Percentiles rank a stretch among this genome's conserved stretches.
Evolutionary conservation across 2,329 filamentous ascomycete genomes (phyloP).

Genomic region (Simplicillium sp.): DNA sequence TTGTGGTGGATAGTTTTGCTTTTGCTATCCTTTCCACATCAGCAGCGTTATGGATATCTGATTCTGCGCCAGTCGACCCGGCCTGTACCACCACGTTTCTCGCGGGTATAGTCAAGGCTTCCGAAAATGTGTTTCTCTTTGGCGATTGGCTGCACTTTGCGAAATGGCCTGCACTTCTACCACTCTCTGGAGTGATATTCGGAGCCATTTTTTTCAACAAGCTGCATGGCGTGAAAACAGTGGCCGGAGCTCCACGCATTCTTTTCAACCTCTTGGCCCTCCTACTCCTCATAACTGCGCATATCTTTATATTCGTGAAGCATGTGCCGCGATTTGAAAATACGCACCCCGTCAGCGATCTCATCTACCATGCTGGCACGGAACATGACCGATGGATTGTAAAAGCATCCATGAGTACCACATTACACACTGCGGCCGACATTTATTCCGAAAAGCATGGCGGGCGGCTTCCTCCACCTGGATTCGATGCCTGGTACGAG

Average conservation of each 20-base stretch:
- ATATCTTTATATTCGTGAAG: slow-evolving; percentile 25
- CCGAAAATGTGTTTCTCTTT: slow-evolving; percentile 23
- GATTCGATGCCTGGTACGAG: slow-evolving; percentile 78
- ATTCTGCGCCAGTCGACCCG: slow-evolving; percentile 33
- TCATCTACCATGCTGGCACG: slow-evolving; percentile 38
- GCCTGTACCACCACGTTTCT: slow-evolving; percentile 32
- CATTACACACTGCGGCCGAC: slow-evolving; percentile 32
- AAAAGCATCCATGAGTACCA: slow-evolving; percentile 35
- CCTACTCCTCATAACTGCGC: slow-evolving; percentile 23
- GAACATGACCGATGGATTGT: slow-evolving; percentile 39
- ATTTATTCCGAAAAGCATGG: slow-evolving; percentile 44
- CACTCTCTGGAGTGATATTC: slow-evolving; percentile 16
- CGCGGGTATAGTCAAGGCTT: slow-evolving; percentile 25
- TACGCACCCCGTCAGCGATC: slow-evolving; percentile 36
- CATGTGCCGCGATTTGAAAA: slow-evolving; percentile 16
- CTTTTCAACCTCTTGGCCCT: slow-evolving; percentile 28
- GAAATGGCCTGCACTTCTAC: slow-evolving; percentile 22
- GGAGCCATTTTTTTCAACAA: slow-evolving; percentile 7
- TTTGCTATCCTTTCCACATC: slow-evolving; percentile 35
- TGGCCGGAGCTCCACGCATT: neutral
- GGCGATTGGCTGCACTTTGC: slow-evolving; percentile 37
- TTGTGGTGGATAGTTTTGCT: slow-evolving; percentile 36
- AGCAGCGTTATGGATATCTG: slow-evolving; percentile 34
- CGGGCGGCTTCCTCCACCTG: slow-evolving; percentile 63
- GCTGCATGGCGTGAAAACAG: neutral